phyloP scores from a whole-genome alignment of 805 yeast genomes.

The Yarrowia sp. region DNA sequence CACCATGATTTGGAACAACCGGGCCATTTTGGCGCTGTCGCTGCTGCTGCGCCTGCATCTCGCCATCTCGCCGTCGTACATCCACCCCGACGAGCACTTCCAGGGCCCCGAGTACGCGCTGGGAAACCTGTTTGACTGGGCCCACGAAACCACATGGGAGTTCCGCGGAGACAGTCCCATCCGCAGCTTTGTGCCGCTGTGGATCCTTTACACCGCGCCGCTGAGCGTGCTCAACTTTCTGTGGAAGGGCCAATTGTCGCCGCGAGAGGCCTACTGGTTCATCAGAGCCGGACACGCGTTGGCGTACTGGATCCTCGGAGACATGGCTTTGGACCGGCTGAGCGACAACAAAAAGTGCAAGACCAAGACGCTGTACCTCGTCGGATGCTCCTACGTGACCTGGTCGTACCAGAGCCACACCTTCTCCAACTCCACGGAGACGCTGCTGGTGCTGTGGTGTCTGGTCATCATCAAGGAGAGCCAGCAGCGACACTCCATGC shows the following conservation, averaged over 20 bases:
- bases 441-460: constrained; percentile 48
- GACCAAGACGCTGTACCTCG: constrained; percentile 41
- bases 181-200: constrained; percentile 68
- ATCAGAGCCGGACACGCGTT: constrained; percentile 50
- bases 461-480: constrained; percentile 50
- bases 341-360: constrained; percentile 51
- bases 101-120: constrained; percentile 72
- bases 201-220: constrained; percentile 65
- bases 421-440: constrained; percentile 82
- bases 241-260: constrained; percentile 45
- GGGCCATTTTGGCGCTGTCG: background rate
- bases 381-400: constrained; percentile 64
- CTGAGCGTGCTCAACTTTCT: constrained; percentile 44
- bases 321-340: constrained; percentile 48
- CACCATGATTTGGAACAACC: constrained; percentile 15
- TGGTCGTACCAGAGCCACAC: constrained; percentile 81
- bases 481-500: constrained; percentile 27
- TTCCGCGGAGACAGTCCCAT: constrained; percentile 57
- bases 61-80: constrained; percentile 71
- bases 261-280: constrained; percentile 49
- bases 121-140: constrained; percentile 45
- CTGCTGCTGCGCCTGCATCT: constrained; percentile 39
- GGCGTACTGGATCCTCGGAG: constrained; percentile 41
- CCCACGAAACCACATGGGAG: constrained; percentile 75
- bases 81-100: constrained; percentile 97